These are phyloP conservation scores for Populus pruinosa DNA, from an alignment of 345 rosid species.

Conservation along the genomic window DNA sequence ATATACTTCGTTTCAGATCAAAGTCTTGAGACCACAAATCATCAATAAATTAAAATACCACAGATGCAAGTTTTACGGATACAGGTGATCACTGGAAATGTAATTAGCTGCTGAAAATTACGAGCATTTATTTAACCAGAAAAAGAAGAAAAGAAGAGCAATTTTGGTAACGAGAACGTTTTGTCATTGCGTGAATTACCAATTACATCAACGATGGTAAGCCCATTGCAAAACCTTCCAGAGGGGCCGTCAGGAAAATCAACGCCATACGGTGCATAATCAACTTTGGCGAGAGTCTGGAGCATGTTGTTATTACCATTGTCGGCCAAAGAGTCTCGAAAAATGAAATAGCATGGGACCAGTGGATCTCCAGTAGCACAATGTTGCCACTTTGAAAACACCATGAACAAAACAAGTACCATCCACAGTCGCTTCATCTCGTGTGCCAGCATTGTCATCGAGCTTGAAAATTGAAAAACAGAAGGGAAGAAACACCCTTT, in stretches of 20 bases:
- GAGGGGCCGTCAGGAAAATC: conserved; percentile 16
- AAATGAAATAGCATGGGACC: conserved; percentile 26
- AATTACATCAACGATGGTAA: conserved; percentile 12
- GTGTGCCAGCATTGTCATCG: too few relatives aligned
- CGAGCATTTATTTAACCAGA: background rate
- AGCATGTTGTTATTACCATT: conserved; percentile 24
- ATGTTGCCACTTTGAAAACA: background rate
- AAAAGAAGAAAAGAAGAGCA: background rate
- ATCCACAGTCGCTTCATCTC: background rate
- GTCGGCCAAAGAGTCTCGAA: conserved; percentile 27
- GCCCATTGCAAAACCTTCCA: conserved; percentile 25
- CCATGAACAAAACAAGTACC: background rate
- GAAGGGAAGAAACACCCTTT: background rate
- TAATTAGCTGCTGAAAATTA: background rate
- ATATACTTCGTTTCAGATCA: too few relatives aligned
- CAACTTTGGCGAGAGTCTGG: conserved; percentile 9
- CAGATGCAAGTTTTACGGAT: too few relatives aligned
- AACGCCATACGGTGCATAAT: conserved; percentile 20
- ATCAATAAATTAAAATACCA: too few relatives aligned
- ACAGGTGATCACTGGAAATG: background rate
- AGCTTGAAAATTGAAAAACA: background rate
- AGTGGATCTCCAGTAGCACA: background rate
- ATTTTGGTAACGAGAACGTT: too few relatives aligned
- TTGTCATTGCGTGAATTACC: conserved; percentile 3
- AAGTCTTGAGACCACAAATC: too few relatives aligned